phyloP scores from a whole-genome alignment of 2,329 filamentous ascomycete genomes.

The Fusarium begoniae region DNA sequence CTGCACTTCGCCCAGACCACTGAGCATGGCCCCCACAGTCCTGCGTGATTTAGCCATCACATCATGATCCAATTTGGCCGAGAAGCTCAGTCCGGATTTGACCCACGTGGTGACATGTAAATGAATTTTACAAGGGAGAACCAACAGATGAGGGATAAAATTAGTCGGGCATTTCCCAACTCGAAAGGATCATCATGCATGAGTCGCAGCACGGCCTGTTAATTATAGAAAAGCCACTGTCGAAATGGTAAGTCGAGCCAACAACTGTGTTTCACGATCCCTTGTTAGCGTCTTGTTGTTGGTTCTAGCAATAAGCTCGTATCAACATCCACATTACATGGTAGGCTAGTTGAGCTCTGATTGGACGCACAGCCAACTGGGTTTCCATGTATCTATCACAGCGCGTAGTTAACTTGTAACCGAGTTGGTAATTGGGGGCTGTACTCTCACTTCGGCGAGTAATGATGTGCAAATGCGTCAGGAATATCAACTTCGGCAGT shows the following conservation, averaged over 20 bases:
- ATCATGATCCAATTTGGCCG: not conserved
- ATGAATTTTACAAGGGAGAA: not conserved
- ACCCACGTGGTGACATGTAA: not conserved
- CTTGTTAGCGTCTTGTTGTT: not conserved
- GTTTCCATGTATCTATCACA: not conserved
- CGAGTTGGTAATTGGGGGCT: not conserved
- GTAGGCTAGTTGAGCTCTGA: rapidly evolving
- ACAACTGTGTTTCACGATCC: not conserved
- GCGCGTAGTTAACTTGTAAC: not conserved
- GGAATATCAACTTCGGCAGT: not conserved
- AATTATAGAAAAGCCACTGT: not conserved
- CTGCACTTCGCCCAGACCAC: not conserved
- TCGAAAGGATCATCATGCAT: not conserved
- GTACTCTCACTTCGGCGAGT: not conserved
- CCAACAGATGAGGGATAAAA: not conserved
- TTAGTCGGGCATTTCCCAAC: not conserved
- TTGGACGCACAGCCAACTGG: rapidly evolving
- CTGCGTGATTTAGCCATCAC: not conserved
- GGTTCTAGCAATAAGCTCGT: not conserved
- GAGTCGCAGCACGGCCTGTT: not conserved
- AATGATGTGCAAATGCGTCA: rapidly evolving
- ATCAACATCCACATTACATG: not conserved
- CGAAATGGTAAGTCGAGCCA: not conserved
- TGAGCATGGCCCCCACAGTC: not conserved
- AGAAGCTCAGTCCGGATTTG: not conserved